These are phyloP conservation scores for Sclerospora graminicola DNA, from an alignment of 352 stramenopile genomes.

Conservation along the genomic window DNA sequence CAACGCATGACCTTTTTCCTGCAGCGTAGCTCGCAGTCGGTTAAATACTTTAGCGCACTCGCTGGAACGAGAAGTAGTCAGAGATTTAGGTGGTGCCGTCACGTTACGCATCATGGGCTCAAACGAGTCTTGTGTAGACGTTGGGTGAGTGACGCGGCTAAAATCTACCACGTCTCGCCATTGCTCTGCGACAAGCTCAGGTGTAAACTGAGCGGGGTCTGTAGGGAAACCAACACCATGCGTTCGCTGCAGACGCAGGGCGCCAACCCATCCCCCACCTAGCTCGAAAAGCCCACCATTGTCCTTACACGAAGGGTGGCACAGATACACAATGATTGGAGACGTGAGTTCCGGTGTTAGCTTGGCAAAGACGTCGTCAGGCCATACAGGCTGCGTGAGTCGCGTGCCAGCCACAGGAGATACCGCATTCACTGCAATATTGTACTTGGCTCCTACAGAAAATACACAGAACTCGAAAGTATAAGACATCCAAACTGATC, in stretches of 20 bases:
- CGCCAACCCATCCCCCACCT: constrained; percentile 55
- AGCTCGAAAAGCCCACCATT: constrained; percentile 49
- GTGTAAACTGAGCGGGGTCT: constrained; percentile 40
- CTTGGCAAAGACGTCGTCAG: constrained; percentile 40
- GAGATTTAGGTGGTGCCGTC: constrained; percentile 32
- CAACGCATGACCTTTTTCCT: constrained; percentile 26
- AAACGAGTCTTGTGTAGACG: constrained; percentile 63
- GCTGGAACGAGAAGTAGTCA: constrained; percentile 42
- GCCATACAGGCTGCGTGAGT: constrained; percentile 57
- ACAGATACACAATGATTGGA: constrained; percentile 56
- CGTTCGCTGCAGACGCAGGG: constrained; percentile 55
- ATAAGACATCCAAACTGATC: background rate
- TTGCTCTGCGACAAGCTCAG: constrained; percentile 55
- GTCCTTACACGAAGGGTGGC: constrained; percentile 42
- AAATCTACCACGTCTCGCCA: constrained; percentile 58
- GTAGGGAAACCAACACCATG: constrained; percentile 60
- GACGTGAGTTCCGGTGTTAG: constrained; percentile 54
- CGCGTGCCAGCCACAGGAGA: constrained; percentile 54
- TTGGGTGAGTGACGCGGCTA: constrained; percentile 51
- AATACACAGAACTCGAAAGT: background rate
- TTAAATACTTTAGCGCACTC: constrained; percentile 53
- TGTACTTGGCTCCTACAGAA: constrained; percentile 56
- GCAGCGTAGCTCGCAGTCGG: constrained; percentile 34
- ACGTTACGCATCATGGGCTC: constrained; percentile 71
- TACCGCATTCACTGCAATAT: constrained; percentile 62